Base-by-base conservation (phyloP, 768 basidiomycete genomes). In the Lactarius hatsudake region DNA sequence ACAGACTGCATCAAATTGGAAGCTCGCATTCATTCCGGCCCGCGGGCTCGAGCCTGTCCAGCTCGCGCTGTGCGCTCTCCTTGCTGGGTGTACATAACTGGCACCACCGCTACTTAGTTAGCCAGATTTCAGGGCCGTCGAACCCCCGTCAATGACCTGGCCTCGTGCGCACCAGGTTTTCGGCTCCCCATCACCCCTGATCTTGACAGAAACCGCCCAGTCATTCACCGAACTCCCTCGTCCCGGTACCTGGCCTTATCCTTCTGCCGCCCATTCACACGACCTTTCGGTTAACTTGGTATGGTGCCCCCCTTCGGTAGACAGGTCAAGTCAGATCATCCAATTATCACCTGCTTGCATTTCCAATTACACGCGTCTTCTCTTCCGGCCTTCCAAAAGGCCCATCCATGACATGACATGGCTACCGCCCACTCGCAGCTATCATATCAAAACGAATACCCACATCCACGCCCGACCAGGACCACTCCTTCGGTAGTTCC, bases 191-290 rank as follows among this genome's bases (percentile, higher is more conserved):
- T 38, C 28, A 58, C 55, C 63, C 67, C 67, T 69, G 67, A 71
- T 69, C 69, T 62, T 69, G 67, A 69, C 68, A 69, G 68, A 71
- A 71, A 57, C 65, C 69, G 69, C 69, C 55, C 67, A 61, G 17
- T 61, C 51, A 45, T 40, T 36, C 36, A 38, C 55, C 10, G 26
- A 18, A 2, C 30, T 34, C 34, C 7, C 6, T 10, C 3, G 2
- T 38, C 59, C 66, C 17, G 69, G 67, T 42, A 30, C 1, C 23
- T 59, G 67, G 67, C 58, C 9, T 1, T 1, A 9, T 18, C 10
- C 55, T 59, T 43, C 53, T 62, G 57, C 61, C 66, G 66, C 67
- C 62, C 62, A 28, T 68, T 68, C 66, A 68, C 69, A 69, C 66
- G 66, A n/a, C 32, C 62, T 58, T 56, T 70, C 66, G 57, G 69